These are phyloP conservation scores for Akanthomyces muscarius DNA, from an alignment of 2,329 filamentous ascomycete species.

Conservation along the genomic window DNA sequence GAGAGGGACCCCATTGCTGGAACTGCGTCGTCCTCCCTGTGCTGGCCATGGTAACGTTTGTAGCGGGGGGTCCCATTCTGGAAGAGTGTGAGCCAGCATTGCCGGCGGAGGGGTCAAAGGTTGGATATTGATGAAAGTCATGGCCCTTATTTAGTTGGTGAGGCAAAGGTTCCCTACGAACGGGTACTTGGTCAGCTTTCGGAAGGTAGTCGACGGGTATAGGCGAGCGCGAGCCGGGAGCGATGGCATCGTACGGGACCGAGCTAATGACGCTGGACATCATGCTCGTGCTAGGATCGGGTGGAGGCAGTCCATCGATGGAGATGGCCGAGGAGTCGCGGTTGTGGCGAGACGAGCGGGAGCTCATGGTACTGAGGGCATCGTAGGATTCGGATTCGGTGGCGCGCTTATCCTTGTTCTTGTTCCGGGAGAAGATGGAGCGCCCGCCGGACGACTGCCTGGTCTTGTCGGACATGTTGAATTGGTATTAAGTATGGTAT, in stretches of 20 bases:
- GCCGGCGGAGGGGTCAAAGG: conserved; percentile 55
- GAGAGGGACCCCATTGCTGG: conserved; percentile 67
- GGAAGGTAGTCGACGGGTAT: conserved; percentile 70
- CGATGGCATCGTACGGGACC: conserved; percentile 76
- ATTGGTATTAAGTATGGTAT: neutral
- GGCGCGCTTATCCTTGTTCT: conserved; percentile 68
- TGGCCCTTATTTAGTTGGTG: conserved; percentile 77
- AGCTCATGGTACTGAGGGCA: conserved; percentile 57
- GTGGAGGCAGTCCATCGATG: conserved; percentile 61
- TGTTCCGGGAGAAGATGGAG: conserved; percentile 86
- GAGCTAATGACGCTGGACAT: conserved; percentile 80
- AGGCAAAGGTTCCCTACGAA: conserved; percentile 69
- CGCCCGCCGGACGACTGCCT: conserved; percentile 72
- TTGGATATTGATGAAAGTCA: conserved; percentile 89
- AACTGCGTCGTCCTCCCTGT: conserved; percentile 69
- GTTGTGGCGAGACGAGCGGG: conserved; percentile 70
- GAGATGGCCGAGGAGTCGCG: conserved; percentile 70
- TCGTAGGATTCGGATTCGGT: conserved; percentile 59
- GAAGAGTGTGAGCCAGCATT: conserved; percentile 51
- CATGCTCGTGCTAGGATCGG: conserved; percentile 65
- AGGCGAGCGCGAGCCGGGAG: conserved; percentile 63
- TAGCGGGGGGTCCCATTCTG: conserved; percentile 45
- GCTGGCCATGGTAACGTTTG: conserved; percentile 67
- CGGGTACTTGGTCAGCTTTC: conserved; percentile 58
- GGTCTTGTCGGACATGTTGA: conserved; percentile 68